Base-by-base conservation (phyloP, 768 basidiomycete genomes). In the Neoboletus subvelutipes region DNA sequence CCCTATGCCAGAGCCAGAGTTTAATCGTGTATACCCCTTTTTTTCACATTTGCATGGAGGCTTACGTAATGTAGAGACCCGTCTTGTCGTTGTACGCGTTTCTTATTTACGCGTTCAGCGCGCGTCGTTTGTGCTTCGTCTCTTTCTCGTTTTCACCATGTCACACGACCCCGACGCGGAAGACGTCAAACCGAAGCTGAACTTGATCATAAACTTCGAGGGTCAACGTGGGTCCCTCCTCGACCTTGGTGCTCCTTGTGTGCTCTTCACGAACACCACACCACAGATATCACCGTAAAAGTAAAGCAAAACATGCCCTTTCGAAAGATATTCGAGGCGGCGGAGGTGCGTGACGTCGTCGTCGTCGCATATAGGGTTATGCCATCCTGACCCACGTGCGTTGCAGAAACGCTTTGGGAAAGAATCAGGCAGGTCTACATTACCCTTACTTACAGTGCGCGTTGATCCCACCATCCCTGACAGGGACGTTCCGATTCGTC, bases 171-270 rank as follows among this genome's bases (percentile, higher is more conserved):
- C 11, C 42, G 83, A 75, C 7, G 22, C 41, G 61, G 86, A 67
- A 28, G 66, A 89, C 54, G 81, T 83, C 26, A 89, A 88, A 68
- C 87, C 87, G 17, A 89, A 89, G 62, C 74, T 89, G 46, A 86
- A 83, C 67, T 69, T 89, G n/a, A 73, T 75, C 51, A 75, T 89
- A 62, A 68, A 70, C 36, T 83, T 78, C 56, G 84, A 87, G 54
- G 82, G 80, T 17, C 72, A 73, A 52, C 75, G 87, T 88, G 41
- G 61, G 80, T 64, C 45, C 17, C 1, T n/a, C 11, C 2, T 7
- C 20, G 9, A 2, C 20, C 43, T 55, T 18, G 34, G 22, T 4
- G 24, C 28, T 22, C 1, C 41, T 4, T 36, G 22, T 49, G 33
- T 46, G 43, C 56, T 62, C 59, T 59, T 26, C 51, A 18, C 15